Base-by-base conservation (phyloP, 495 filamentous ascomycete genomes). In the Aspergillus diversus region DNA sequence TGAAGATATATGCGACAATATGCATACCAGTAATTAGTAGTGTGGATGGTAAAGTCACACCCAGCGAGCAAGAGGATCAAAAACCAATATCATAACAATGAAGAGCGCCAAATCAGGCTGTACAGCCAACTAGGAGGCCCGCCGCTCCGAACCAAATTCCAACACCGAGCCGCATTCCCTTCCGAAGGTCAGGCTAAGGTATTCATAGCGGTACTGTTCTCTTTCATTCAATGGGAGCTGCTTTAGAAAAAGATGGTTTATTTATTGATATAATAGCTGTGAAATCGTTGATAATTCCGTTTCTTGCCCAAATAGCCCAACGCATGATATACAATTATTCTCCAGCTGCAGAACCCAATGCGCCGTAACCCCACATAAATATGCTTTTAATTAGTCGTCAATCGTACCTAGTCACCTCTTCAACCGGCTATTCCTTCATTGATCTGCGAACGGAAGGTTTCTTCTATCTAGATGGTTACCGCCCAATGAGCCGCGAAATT, bases 401-500 rank as follows among this genome's bases (percentile, higher is more conserved):
- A 49, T 63, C 34, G 56, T 64, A n/a, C n/a, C n/a, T n/a, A 63
- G 17, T 60, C 61, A 54, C 61, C 59, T 31, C 12, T 34, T 16
- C 55, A 58, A 35, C 63, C 51, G 9, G 55, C 49, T 4, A 57
- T 61, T 53, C 66, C 47, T 8, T 60, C 39, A 61, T 57, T 56
- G 58, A 43, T 60, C 59, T 59, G 69, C 57, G 65, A 66, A 46
- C 12, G 68, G 66, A 56, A 71, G 66, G 12, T 59, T 48, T 49
- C 65, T 48, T 37, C 63, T 60, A 63, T 70, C 71, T 7, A 71
- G 17, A 52, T 67, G 65, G 54, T 66, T 69, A 48, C 65, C 67
- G 13, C 48, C 66, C 21, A 69, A 63, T 32, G 69, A 68, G 21
- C 68, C 59, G 46, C 68, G 67, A 57, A 60, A 60, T 33, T 73